phyloP scores from a whole-genome alignment of 257 asterid genomes.

The Nyctanthes arbortristis region DNA sequence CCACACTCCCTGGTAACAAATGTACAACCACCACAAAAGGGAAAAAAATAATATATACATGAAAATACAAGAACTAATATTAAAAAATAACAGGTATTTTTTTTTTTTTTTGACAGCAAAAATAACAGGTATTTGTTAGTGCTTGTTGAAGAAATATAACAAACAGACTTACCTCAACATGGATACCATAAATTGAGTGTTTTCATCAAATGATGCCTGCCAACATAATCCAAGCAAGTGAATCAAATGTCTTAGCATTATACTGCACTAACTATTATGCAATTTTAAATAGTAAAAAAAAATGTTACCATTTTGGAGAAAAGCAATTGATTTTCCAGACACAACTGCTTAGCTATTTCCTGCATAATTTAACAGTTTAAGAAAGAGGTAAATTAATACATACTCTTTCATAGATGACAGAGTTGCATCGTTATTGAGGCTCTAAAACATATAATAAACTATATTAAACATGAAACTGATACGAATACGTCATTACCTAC shows the following conservation, averaged over 20 bases:
- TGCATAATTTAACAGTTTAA: constrained; percentile 37
- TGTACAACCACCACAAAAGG: constrained; percentile 13
- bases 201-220: constrained; percentile 95
- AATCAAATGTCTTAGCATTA: constrained; percentile 16
- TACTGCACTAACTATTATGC: background rate
- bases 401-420: background rate
- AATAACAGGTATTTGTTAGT: background rate
- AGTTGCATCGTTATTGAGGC: background rate
- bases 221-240: constrained; percentile 23
- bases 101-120: too few species aligned
- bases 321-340: constrained; percentile 71
- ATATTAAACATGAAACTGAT: background rate
- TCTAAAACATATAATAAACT: background rate
- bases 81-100: too few species aligned
- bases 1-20: constrained; percentile 76
- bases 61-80: too few species aligned
- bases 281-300: constrained; percentile 19
- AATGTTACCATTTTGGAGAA: constrained; percentile 88
- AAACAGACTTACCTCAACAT: constrained; percentile 69
- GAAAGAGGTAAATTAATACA: constrained; percentile 22
- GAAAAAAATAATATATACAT: constrained; percentile 4
- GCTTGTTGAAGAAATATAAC: constrained; percentile 3
- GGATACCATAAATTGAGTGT: constrained; percentile 76
- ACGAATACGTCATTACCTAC: background rate
- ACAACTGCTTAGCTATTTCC: constrained; percentile 94